Evolutionary conservation across 495 filamentous ascomycete genomes (phyloP).

Genomic region (Durotheca rogersii): DNA sequence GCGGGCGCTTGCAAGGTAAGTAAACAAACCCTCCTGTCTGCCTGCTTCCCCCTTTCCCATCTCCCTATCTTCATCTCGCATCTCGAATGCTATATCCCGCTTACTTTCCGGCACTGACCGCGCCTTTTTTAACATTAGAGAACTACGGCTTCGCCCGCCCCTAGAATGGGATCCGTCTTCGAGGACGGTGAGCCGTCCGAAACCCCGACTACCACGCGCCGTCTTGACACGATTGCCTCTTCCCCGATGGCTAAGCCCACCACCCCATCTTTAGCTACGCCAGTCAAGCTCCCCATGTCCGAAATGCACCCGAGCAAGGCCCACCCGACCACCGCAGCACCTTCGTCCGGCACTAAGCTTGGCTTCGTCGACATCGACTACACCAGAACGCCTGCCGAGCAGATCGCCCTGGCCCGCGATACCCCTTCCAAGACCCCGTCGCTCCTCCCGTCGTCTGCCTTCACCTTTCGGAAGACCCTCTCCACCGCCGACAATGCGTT

Average conservation of each 20-base stretch:
- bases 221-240: conserved; percentile 40
- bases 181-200: conserved; percentile 44
- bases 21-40: no score
- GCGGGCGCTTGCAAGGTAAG: conserved; percentile 47
- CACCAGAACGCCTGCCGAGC: conserved; percentile 36
- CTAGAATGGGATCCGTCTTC: conserved; percentile 45
- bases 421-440: conserved; percentile 52
- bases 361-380: conserved; percentile 64
- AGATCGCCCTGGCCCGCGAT: conserved; percentile 33
- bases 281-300: conserved; percentile 57
- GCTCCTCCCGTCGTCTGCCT: conserved; percentile 55
- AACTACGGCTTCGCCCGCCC: conserved; percentile 26
- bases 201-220: conserved; percentile 16
- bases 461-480: conserved; percentile 70
- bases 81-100: no score
- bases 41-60: not conserved
- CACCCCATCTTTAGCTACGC: conserved; percentile 44
- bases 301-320: conserved; percentile 81
- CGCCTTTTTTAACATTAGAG: conserved; percentile 11
- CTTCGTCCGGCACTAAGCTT: conserved; percentile 64
- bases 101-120: no score
- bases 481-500: conserved; percentile 57
- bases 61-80: conserved; percentile 16
- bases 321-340: conserved; percentile 67
- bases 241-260: conserved; percentile 47